A percentile compares a stretch with the other conserved stretches of the same genome.
Evolutionary conservation across 805 yeast species (phyloP).

Genomic region (Brettanomyces nanus): DNA sequence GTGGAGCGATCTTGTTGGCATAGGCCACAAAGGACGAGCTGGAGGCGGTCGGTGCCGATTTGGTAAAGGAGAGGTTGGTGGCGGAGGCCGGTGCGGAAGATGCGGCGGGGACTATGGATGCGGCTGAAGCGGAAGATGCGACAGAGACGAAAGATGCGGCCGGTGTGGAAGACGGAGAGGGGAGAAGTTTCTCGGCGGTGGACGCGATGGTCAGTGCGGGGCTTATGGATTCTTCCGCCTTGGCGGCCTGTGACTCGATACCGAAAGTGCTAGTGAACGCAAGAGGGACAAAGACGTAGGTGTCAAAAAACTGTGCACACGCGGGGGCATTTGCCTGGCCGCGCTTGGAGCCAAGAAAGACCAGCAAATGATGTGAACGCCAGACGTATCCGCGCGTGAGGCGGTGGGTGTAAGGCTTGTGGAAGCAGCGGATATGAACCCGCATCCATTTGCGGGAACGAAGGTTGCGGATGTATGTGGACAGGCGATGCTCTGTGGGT

Average conservation of each 20-base stretch:
- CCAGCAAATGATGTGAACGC: constrained; percentile 69
- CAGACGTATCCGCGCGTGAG: constrained; percentile 66
- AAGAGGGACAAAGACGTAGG: constrained; percentile 39
- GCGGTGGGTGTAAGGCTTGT: constrained; percentile 46
- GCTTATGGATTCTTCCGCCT: not conserved
- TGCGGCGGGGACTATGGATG: not conserved
- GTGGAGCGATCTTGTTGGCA: constrained; percentile 69
- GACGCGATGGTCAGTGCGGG: not conserved
- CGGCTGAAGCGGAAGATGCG: not conserved
- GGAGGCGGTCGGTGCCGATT: constrained; percentile 6
- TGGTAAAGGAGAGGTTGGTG: not conserved
- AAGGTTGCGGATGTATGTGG: constrained; percentile 41
- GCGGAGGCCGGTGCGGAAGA: not conserved
- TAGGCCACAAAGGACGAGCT: constrained; percentile 67
- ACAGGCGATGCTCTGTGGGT: constrained; percentile 37
- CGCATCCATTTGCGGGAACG: constrained; percentile 59
- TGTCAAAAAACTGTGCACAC: constrained; percentile 39
- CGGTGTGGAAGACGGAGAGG: no score
- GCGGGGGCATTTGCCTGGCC: constrained; percentile 33
- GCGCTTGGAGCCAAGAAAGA: constrained; percentile 46
- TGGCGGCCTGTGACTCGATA: constrained; percentile 7
- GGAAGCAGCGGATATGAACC: constrained; percentile 45
- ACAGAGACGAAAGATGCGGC: no score
- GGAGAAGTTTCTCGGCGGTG: no score
- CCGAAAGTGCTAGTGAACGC: constrained; percentile 43